Base-by-base conservation (phyloP, 2,329 filamentous ascomycete species). In the Aspergillus thermomutatus region DNA sequence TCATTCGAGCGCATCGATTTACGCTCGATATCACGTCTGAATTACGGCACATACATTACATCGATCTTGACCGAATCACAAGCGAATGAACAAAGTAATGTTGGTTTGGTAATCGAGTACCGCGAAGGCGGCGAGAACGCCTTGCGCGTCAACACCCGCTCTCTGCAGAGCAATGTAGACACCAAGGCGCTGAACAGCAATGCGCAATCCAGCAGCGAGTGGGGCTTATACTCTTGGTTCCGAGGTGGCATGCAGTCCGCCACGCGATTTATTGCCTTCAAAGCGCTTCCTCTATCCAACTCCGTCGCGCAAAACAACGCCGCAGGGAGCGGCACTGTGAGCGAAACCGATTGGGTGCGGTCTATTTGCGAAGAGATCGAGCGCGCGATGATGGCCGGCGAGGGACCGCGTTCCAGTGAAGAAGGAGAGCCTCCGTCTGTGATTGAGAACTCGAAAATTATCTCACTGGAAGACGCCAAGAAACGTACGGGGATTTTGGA, bases 1-100 rank as follows among this genome's bases (percentile, higher is more conserved):
- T 92, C 89, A 0, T 97, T 97, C 72, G 92, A 97, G 75, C 83
- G 92, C 7, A 86, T 97, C 14, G 87, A 89, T 56, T 80, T 97
- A 7, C 81, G 83, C 21, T 89, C 91, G 56, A 79, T 99, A 37
- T 82, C 83, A 1, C 81, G 82, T 25, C 85, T 99, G 64, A 87
- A 87, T 68, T 84, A 87, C 58, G 94, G 94, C 21, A 88, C 91
- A 0, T 99, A 97, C 68, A 89, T 99, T 67, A 96, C 92, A 0
- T 93, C 89, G 2, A 94, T 91, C 0, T 82, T 97, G 4, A 91
- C 91, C 1, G 79, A 87, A 1, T 81, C 86, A 0, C 90, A 96
- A 68, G 84, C 85, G 62, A 89, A 97, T 62, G 88, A 91, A 70
- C 77, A 80, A 52, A 87, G 84, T 69, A 97, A 97, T 64, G 85